Percentiles rank a stretch among this genome's conserved stretches.
These are phyloP conservation scores for Epithele typhae DNA, from an alignment of 768 basidiomycete species.

Conservation along the genomic window DNA sequence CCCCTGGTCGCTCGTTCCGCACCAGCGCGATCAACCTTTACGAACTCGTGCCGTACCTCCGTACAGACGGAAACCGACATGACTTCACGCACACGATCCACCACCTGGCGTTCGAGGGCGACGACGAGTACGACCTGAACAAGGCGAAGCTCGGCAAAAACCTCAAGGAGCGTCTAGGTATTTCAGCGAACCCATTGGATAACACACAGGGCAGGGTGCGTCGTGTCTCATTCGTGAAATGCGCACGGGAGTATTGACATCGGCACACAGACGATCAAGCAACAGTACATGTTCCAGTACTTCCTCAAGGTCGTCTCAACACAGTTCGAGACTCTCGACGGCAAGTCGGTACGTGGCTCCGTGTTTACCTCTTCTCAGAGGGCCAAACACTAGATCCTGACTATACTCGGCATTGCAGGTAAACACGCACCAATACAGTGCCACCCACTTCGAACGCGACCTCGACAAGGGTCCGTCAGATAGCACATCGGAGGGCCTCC, in stretches of 20 bases:
- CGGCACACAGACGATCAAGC: slow-evolving; percentile 55
- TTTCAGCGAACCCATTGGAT: slow-evolving; percentile 75
- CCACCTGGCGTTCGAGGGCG: slow-evolving; percentile 73
- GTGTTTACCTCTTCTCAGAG: neutral
- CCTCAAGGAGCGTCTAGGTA: slow-evolving; percentile 70
- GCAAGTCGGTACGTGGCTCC: slow-evolving; percentile 50
- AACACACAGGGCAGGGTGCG: slow-evolving; percentile 53
- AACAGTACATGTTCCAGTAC: slow-evolving; percentile 96
- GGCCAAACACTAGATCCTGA: neutral
- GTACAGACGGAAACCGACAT: slow-evolving; percentile 82
- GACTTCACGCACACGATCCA: slow-evolving; percentile 92
- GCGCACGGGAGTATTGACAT: slow-evolving; percentile 5
- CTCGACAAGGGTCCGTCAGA: slow-evolving; percentile 58
- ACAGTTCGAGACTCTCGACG: slow-evolving; percentile 81
- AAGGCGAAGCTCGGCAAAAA: slow-evolving; percentile 57
- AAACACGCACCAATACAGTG: slow-evolving; percentile 92
- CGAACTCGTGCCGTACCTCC: slow-evolving; percentile 92
- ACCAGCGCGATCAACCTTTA: slow-evolving; percentile 72
- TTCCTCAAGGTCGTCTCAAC: slow-evolving; percentile 99
- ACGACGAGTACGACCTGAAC: slow-evolving; percentile 73
- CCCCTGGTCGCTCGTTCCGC: slow-evolving; percentile 95
- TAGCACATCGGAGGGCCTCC: slow-evolving; percentile 58
- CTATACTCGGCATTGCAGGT: slow-evolving; percentile 38
- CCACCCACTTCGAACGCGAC: slow-evolving; percentile 95
- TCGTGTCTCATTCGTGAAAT: slow-evolving; percentile 4